Conservation (phyloP, 257 asterid species). For the Dorcoceras hygrometricum region DNA sequence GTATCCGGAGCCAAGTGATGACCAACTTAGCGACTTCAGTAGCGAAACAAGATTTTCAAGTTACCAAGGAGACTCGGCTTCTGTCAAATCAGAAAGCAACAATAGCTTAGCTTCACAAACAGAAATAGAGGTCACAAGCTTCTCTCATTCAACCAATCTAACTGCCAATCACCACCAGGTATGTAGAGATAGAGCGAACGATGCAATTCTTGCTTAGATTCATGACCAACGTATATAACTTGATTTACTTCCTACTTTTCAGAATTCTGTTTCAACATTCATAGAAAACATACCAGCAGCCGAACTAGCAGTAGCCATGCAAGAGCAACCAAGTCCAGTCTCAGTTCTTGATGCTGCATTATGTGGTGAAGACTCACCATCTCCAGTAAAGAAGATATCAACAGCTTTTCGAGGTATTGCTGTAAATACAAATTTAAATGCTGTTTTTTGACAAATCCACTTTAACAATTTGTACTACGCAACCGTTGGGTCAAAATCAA, state of each 20-base stretch:
- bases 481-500: slow-evolving; percentile 5
- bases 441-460: slow-evolving; percentile 10
- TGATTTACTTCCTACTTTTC: slow-evolving; percentile 26
- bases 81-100: slow-evolving; percentile 73
- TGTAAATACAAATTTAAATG: slow-evolving; percentile 21
- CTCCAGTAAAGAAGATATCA: slow-evolving; percentile 79
- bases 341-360: slow-evolving; percentile 82
- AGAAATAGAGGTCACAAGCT: slow-evolving; percentile 58
- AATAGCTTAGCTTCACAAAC: slow-evolving; percentile 54
- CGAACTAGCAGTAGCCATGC: slow-evolving; percentile 40
- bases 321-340: slow-evolving; percentile 93
- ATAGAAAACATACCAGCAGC: slow-evolving; percentile 42
- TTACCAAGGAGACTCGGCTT: slow-evolving; percentile 64
- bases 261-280: slow-evolving; percentile 48
- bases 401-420: slow-evolving; percentile 72
- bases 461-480: slow-evolving; percentile 14
- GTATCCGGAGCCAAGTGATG: slow-evolving; percentile 39
- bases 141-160: slow-evolving; percentile 35
- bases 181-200: slow-evolving; percentile 35
- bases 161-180: slow-evolving; percentile 38
- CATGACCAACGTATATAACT: slow-evolving; percentile 26
- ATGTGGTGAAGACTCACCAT: slow-evolving; percentile 75
- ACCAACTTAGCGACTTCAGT: slow-evolving; percentile 46
- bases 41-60: slow-evolving; percentile 48
- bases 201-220: slow-evolving; percentile 10